phyloP scores from a whole-genome alignment of 305 asterid genomes.

The Withania somnifera region DNA sequence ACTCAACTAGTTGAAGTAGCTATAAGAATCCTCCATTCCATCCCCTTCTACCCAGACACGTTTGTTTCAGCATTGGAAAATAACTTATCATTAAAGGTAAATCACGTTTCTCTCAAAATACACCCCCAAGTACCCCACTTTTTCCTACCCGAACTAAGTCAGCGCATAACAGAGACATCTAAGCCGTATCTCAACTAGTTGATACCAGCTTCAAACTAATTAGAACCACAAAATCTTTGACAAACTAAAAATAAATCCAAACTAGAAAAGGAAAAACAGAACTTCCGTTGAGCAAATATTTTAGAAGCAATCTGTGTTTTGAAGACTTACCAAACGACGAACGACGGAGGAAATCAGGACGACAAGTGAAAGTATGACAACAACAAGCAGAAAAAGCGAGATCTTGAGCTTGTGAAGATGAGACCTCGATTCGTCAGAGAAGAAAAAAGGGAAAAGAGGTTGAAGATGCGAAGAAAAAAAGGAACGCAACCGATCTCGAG shows the following conservation, averaged over 20 bases:
- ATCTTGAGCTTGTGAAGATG: conserved; percentile 49
- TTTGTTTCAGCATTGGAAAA: not conserved
- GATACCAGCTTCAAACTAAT: not conserved
- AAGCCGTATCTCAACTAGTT: not conserved
- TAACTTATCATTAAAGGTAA: not conserved
- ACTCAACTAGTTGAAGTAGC: not conserved
- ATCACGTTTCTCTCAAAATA: not conserved
- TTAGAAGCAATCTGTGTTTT: not conserved
- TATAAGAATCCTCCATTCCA: not conserved
- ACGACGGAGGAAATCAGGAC: conserved; percentile 41
- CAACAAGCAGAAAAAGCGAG: conserved; percentile 35
- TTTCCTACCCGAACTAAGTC: not conserved
- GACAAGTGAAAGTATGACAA: conserved; percentile 35
- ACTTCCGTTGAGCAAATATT: not conserved
- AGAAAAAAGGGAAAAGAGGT: conserved; percentile 40
- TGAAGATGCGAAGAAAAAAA: conserved; percentile 23
- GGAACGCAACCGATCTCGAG: conserved; percentile 69
- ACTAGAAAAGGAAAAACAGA: not conserved
- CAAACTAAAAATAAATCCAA: not conserved
- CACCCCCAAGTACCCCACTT: not conserved
- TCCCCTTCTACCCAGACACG: not conserved
- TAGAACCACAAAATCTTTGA: not conserved
- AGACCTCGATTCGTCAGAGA: conserved; percentile 51
- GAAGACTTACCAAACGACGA: conserved; percentile 50
- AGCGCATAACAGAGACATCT: not conserved